Base-by-base conservation (phyloP, 2,329 filamentous ascomycete species). In the Hymenoscyphus repandus region DNA sequence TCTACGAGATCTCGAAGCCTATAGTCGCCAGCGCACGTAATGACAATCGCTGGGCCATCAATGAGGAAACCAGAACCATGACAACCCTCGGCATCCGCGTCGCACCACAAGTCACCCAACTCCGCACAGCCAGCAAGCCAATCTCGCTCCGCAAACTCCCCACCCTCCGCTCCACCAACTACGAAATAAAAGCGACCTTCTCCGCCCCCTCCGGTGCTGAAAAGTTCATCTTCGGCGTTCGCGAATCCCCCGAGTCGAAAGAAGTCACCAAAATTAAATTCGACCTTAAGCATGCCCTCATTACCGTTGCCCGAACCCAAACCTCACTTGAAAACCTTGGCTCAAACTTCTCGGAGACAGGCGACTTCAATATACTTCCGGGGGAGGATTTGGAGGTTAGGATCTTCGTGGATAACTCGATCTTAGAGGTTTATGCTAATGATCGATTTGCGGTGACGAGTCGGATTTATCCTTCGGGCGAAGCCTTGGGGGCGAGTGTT, bases 381-480 rank as follows among this genome's bases (percentile, higher is more conserved):
- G 45, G 42, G 12, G 58, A 61, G 33, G 50, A 59, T 38, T 44
- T 61, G 4, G 30, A 46, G 9, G 31, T 58, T 11, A 33, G 27
- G 5, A 41, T 58, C 10, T 53, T 42, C 27, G 44, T 59, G 6
- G 58, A 61, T 17, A 55, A 56, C 15, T 59, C 55, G 2, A 54
- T 60, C 39, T 3, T 60, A 3, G 59, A 61, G 31, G 50, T 61
- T 1, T 61, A 51, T 33, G 57, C 50, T 5, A 60, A 61, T 45
- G 56, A 56, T 20, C 31, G 56, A 17, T 58, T 58, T 40, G 54
- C 58, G 9, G 9, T 59, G 7, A 56, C 58, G 1, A 56, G 56
- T 15, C 49, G 56, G 20, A 37, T 61, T 6, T 61, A 61, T 47
- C 58, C 56, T 2, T 53, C 39, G 17, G 32, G 53, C 9, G 55